Conservation (phyloP, 2,329 filamentous ascomycete species). For the Metarhizium guizhouense region DNA sequence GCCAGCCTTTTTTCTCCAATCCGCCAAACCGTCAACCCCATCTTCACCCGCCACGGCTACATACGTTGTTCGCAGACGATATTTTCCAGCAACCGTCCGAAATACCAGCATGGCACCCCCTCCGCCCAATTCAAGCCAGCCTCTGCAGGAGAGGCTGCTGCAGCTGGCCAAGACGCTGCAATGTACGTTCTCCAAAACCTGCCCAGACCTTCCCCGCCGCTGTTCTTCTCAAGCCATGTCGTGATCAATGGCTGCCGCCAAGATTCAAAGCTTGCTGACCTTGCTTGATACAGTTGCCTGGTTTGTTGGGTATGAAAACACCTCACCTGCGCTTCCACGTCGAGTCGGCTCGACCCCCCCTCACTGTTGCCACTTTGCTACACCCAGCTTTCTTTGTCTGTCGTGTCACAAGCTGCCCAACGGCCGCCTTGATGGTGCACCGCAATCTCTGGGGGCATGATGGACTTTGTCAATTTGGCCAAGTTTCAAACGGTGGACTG, state of each 20-base stretch:
- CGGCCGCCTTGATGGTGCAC: neutral
- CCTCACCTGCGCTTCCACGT: conserved; percentile 8
- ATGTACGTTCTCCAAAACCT: conserved; percentile 50
- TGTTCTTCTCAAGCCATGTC: neutral
- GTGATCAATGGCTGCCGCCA: neutral
- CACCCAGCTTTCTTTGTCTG: neutral
- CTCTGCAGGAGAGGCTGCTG: conserved; percentile 66
- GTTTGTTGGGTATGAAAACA: conserved; percentile 65
- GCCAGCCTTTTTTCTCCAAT: neutral
- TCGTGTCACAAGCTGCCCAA: neutral
- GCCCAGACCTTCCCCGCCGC: neutral
- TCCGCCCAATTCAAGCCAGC: conserved; percentile 59
- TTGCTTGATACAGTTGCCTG: conserved; percentile 52
- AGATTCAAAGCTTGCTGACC: conserved; percentile 21
- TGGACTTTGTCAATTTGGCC: neutral
- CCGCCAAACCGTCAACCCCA: neutral
- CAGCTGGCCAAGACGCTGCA: conserved; percentile 82
- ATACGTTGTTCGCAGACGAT: neutral
- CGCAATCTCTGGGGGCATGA: neutral
- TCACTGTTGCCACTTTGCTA: neutral
- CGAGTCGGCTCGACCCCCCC: neutral
- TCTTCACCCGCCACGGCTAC: neutral
- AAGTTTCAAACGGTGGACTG: neutral
- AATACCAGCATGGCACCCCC: conserved; percentile 35
- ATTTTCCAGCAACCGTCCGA: neutral